phyloP scores from a whole-genome alignment of 2,329 filamentous ascomycete species.

The Venturia aucupariae region DNA sequence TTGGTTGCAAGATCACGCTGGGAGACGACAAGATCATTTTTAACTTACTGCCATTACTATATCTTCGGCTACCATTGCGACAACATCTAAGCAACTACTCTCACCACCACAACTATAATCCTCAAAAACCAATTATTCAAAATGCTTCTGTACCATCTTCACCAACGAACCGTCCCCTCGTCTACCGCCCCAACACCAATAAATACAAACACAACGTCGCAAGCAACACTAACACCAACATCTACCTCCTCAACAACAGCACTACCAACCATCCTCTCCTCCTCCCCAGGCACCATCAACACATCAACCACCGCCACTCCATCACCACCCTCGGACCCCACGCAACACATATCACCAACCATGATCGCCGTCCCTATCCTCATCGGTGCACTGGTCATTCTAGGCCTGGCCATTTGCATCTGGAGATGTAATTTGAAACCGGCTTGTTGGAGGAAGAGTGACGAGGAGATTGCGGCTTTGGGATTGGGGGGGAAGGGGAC shows the following conservation, averaged over 20 bases:
- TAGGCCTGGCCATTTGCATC: neutral
- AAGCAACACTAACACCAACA: neutral
- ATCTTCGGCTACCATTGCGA: neutral
- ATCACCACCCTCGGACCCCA: neutral
- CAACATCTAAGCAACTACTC: too few species aligned
- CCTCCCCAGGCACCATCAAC: neutral
- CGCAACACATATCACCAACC: neutral
- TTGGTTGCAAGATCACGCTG: neutral
- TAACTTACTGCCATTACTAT: neutral
- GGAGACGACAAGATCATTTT: too few species aligned
- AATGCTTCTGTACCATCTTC: neutral
- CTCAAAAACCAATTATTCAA: neutral
- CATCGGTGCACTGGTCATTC: neutral
- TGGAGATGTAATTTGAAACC: neutral
- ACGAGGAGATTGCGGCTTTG: neutral
- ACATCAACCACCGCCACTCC: neutral
- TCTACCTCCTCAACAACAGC: neutral
- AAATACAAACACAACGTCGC: neutral
- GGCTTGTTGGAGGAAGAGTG: neutral
- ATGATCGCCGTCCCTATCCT: neutral
- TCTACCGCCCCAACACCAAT: neutral
- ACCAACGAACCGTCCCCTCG: neutral
- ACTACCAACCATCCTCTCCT: neutral
- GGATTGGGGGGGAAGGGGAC: neutral
- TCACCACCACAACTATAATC: neutral